Evolutionary conservation across 2,329 filamentous ascomycete genomes (phyloP).

Genomic region (Colletotrichum tamarilloi): DNA sequence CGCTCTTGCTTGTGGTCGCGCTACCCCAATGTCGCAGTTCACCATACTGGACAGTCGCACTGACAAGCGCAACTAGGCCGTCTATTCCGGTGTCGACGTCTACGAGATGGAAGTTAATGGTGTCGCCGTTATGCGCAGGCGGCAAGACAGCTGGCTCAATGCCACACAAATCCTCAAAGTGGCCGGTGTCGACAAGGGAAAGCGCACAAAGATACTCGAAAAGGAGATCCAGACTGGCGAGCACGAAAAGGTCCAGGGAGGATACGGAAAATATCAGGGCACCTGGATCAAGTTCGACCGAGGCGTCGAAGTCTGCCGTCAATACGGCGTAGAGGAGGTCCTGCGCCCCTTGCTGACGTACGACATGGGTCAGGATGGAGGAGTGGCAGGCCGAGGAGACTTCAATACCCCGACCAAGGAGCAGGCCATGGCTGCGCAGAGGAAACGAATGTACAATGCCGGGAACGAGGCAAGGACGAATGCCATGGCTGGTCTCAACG

Average conservation of each 20-base stretch:
- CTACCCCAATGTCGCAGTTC: background rate
- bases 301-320: slow-evolving; percentile 89
- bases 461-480: slow-evolving; percentile 75
- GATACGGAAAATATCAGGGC: slow-evolving; percentile 98
- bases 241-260: slow-evolving; percentile 98
- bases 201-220: slow-evolving; percentile 96
- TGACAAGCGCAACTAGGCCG: slow-evolving; percentile 63
- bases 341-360: slow-evolving; percentile 81
- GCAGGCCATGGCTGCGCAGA: slow-evolving; percentile 95
- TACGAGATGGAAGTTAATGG: slow-evolving; percentile 99
- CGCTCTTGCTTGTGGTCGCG: background rate
- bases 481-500: slow-evolving; percentile 66
- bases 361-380: slow-evolving; percentile 82
- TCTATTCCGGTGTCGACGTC: slow-evolving; percentile 95
- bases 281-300: slow-evolving; percentile 98
- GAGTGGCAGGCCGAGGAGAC: slow-evolving; percentile 75
- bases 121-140: slow-evolving; percentile 94
- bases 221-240: slow-evolving; percentile 97
- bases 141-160: slow-evolving; percentile 96
- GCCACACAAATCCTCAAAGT: slow-evolving; percentile 98
- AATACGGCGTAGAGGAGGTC: slow-evolving; percentile 81
- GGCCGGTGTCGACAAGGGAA: slow-evolving; percentile 95
- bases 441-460: slow-evolving; percentile 90
- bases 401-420: slow-evolving; percentile 98
- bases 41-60: background rate